Evolutionary conservation across 192 early-diverging fungal genomes (phyloP), one percentile per base, ranked within the genome.

Genomic region (Coemansia sp.): DNA sequence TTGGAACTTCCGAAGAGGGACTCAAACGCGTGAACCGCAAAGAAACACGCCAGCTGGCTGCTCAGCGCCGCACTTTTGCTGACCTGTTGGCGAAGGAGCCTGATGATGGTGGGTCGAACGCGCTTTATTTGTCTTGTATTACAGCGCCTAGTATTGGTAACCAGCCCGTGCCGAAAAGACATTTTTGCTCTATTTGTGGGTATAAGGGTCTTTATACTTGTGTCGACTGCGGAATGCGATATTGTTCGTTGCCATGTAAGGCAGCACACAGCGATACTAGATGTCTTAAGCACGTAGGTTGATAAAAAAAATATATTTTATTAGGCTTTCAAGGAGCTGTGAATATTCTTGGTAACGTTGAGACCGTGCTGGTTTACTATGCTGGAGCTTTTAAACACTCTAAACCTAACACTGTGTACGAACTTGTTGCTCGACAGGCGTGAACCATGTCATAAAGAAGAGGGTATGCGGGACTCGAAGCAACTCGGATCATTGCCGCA

Each of bases 111-210:
- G 65, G 58, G 4, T 21, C 4, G 4, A 66, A 50, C 15, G 27
- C 46, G 36, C 67, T 62, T 11, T 66, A 75, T 27, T 39, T 76
- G 59, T 58, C 71, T 0, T 76, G 79, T 41, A 50, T 67, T 25
- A 37, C 73, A 9, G 77, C 77, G 6, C 84, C 83, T 15, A 51
- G 67, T 3, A 69, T 77, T 46, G 76, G 69, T 2, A 81, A 82
- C 0, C 80, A 80, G 44, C 46, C 41, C 3, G 75, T 80, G 34
- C 79, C 85, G 6, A 58, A 62, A 29, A 68, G 89, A 19, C 72
- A 82, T 27, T 91, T 91, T 76, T 91, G 89, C 64, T 87, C 88
- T 0, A 85, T 91, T 0, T 91, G 89, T 63, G 88, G 89, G 5
- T 91, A 86, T 68, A 71, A 70, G 53, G 88, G 89, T 8, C 61